Evolutionary conservation across 148 eudicot genomes (phyloP).

Genomic region (Silene conica): DNA sequence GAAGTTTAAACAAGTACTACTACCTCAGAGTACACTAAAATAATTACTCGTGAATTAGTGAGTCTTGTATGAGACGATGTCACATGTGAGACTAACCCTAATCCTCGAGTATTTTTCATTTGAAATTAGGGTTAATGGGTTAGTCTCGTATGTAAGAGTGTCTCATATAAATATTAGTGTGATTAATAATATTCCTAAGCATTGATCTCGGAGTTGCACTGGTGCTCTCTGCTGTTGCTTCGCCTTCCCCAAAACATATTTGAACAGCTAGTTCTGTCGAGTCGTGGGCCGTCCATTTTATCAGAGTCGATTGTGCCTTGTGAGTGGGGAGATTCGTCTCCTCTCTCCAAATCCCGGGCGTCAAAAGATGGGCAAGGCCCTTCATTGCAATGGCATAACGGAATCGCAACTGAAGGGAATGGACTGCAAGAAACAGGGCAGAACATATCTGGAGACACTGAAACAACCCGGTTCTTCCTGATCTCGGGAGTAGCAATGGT

Average conservation of each 20-base stretch:
- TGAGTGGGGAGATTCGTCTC: conserved; percentile 60
- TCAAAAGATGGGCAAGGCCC: conserved; percentile 80
- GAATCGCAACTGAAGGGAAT: conserved; percentile 72
- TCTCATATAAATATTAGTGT: not conserved
- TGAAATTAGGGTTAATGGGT: not conserved
- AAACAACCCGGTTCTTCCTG: conserved; percentile 59
- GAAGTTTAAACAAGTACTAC: too few species aligned
- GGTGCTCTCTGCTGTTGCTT: conserved; percentile 89
- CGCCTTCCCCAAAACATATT: conserved; percentile 89
- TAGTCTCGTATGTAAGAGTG: not conserved
- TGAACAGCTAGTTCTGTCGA: conserved; percentile 78
- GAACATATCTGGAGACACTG: conserved; percentile 74
- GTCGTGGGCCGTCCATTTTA: conserved; percentile 53
- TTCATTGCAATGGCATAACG: conserved; percentile 77
- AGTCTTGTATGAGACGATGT: not conserved
- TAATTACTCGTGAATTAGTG: not conserved
- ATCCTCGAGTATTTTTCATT: not conserved
- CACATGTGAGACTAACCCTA: not conserved
- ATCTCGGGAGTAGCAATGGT: conserved; percentile 44
- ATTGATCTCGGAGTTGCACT: conserved; percentile 87
- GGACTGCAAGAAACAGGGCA: conserved; percentile 95
- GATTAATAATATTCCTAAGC: conserved; percentile 24
- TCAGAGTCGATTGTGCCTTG: conserved; percentile 48
- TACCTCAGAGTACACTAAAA: not conserved
- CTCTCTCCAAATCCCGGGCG: conserved; percentile 44